Evolutionary conservation across 768 basidiomycete genomes (phyloP), one percentile per base, ranked within the genome.

Genomic region (Bullera alba): DNA sequence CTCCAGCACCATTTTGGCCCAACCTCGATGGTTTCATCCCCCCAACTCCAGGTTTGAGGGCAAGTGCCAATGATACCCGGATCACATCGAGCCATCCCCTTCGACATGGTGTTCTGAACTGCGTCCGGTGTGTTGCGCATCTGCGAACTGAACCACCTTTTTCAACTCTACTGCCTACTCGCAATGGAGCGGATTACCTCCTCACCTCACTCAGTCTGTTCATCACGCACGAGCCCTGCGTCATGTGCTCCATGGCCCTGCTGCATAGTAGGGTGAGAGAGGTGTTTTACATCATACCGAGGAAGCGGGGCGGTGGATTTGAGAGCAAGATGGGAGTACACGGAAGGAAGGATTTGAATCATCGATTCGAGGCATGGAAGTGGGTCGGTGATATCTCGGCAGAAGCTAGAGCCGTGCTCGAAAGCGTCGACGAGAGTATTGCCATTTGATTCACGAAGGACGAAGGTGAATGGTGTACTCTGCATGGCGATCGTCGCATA

Each of bases 241-340:
- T 99, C 50, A 90, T 97, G 88, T 99, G 95, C 71, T 81, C 83
- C 61, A 99, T 99, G 95, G 88, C 91, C 2, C 75, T 97, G 19
- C 75, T 95, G 5, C 95, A 99, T 72, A 91, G 87, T 1, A 81
- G 95, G n/a, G 88, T 96, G 49, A 84, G 85, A 61, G 83, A 90
- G 53, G 79, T 97, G 5, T 79, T 73, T 42, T 76, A 72, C 65
- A 67, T 96, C 28, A 66, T 80, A 22, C 80, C 84, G 0, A 87
- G 86, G 81, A 73, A 77, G 0, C 74, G 77, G 46, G 91, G 88
- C 0, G 93, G 95, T 23, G 93, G 92, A 0, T 87, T 66, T 82
- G 91, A 12, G 80, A 87, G 45, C 14, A 66, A 77, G 12, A 78
- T 80, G 12, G 87, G 84, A 56, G 76, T 97, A 0, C 87, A 92